Evolutionary conservation across 176 grass and related monocot species (phyloP), one percentile per base, ranked within the genome.

Genomic region (Oryza brachyantha): DNA sequence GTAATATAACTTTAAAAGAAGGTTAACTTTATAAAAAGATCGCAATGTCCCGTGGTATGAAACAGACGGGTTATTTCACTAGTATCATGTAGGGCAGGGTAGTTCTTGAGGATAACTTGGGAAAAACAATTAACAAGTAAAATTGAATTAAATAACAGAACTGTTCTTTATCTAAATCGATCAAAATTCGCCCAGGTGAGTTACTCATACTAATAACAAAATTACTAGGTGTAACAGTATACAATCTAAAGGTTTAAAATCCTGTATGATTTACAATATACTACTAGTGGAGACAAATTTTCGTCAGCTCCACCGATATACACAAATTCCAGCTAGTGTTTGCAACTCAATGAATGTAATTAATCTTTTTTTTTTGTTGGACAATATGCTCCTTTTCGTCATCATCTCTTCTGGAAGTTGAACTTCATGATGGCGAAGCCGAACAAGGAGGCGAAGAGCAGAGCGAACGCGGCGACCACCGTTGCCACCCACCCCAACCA

Each of bases 371-470:
- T 40, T 40, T 6, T 31, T 40, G 22, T 12, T 12, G 29, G 22
- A 32, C 31, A 11, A 11, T 16, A 61, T 38, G 70, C 19, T 61
- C 52, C 72, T n/a, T 58, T 31, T 62, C 32, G 8, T 62, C 40
- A 14, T 86, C n/a, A 60, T 82, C 91, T 93, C 76, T 84, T 97
- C 64, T 97, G 93, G 83, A 97, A 97, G 76, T 97, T 97, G 68
- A 97, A 65, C 46, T 86, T 91, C 84, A 89, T 92, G 61, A 93
- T 97, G 2, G 93, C 84, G 12, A 97, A 85, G 43, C 86, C 80
- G 9, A 97, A 97, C 52, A 90, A 65, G 60, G 48, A 79, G 8
- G 90, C 93, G 9, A 97, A 97, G 8, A 97, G 78, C 40, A 85
- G 22, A 0, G 52, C 37, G 13, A 97, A 97, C 1, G 35, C 83